Evolutionary conservation across 371 early-diverging fungal genomes (phyloP), one percentile per base, ranked within the genome.

Genomic region (Chytridium lagenaria): DNA sequence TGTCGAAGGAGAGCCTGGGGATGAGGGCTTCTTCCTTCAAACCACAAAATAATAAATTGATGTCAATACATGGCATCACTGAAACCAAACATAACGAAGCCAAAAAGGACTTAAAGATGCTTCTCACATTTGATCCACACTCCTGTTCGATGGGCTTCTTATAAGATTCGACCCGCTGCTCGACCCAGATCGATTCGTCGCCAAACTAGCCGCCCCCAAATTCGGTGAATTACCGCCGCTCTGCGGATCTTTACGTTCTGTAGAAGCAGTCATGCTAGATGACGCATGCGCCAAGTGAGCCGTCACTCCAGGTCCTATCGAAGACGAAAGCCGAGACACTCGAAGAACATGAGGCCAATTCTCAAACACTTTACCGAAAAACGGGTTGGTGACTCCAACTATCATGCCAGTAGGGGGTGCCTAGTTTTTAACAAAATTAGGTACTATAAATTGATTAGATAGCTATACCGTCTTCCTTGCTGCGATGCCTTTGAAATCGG

Each of bases 341-440:
- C 92, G 86, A 68, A 97, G 89, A 69, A 91, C 72, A 64, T 96
- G 89, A 36, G 96, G 96, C 97, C 98, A 97, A 84, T 94, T 93
- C 66, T 90, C 90, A 69, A 97, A 83, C 3, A 94, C 91, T 75
- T 94, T 93, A 69, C 87, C 85, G 73, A 98, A 96, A 72, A 94
- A 93, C 19, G 96, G 95, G 75, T 98, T 98, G 12, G 98, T 96
- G 2, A 95, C 95, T 23, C 98, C 98, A 2, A 98, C 81, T 28
- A 95, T 84, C 71, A 91, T 94, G 1, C 91, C 89, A n/a, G 92
- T 87, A n/a, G 94, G 71, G 3, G 81, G 81, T 36, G 69, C 49
- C 79, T 80, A 59, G 22, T 33, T 36, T 23, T 16, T 68, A 22
- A 59, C 38, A 36, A 44, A 44, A 44, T 7, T 12, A 26, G 38